Percentiles rank a stretch among this genome's conserved stretches.
Evolutionary conservation across 805 yeast species (phyloP).

Genomic region (Wickerhamomyces tratensis): DNA sequence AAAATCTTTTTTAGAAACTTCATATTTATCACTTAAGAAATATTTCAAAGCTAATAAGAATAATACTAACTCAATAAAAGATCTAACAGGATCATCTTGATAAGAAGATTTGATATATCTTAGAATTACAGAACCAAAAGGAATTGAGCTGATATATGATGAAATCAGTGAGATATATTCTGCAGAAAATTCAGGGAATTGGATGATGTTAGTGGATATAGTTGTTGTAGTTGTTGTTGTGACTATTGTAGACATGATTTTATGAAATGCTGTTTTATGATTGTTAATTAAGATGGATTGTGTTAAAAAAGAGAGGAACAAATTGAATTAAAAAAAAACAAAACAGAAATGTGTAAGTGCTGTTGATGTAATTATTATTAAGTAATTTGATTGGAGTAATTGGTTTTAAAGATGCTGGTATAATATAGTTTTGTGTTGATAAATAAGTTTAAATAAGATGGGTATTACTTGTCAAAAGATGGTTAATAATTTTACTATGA

Average conservation of each 20-base stretch:
- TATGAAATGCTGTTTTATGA: no score
- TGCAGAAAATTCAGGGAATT: background rate
- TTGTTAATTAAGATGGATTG: no score
- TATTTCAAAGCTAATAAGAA: slow-evolving; percentile 78
- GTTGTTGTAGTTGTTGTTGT: background rate
- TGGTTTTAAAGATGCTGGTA: no score
- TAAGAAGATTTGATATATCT: slow-evolving; percentile 79
- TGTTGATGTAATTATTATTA: no score
- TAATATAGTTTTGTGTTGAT: no score
- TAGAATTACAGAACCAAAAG: slow-evolving; percentile 50
- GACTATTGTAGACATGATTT: background rate
- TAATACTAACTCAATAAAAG: slow-evolving; percentile 68
- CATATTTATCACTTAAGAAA: slow-evolving; percentile 66
- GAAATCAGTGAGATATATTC: slow-evolving; percentile 1
- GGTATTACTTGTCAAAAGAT: no score
- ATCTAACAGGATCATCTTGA: slow-evolving; percentile 88
- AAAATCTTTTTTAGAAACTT: slow-evolving; percentile 62
- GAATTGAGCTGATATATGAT: slow-evolving; percentile 19
- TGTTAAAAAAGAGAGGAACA: no score
- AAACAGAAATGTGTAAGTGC: no score
- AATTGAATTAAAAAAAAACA: no score
- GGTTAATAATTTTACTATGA: no score
- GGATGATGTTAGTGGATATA: slow-evolving; percentile 2
- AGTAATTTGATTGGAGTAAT: no score
- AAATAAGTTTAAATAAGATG: no score